These are phyloP conservation scores for Excoecaria cochinchinensis DNA, from an alignment of 345 rosid species.

Conservation along the genomic window DNA sequence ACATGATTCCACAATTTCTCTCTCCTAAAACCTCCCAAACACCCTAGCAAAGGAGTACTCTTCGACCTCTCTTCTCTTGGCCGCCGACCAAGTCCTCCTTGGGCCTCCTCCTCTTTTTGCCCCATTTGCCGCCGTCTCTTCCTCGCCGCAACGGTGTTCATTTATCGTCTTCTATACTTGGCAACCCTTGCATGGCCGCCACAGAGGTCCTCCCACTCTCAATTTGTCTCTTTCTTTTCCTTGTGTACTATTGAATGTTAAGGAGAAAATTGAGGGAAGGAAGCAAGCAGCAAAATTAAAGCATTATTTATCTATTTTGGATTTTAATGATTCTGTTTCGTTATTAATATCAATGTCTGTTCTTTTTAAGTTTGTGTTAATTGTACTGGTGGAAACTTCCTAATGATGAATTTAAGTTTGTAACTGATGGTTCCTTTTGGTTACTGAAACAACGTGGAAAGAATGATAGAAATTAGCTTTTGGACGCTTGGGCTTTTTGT, in stretches of 20 bases:
- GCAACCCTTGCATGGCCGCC: slow-evolving; percentile 4
- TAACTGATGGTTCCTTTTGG: background rate
- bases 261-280: background rate
- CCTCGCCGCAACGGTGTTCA: background rate
- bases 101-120: background rate
- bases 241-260: background rate
- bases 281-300: background rate
- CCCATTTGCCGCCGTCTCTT: background rate
- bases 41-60: background rate
- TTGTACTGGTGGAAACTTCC: background rate
- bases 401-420: background rate
- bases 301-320: background rate
- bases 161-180: background rate
- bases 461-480: background rate
- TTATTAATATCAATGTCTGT: background rate
- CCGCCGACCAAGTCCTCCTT: background rate
- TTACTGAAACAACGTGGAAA: background rate
- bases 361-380: background rate
- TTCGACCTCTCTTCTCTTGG: background rate
- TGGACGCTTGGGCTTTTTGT: background rate
- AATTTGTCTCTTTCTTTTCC: background rate
- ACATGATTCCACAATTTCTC: background rate
- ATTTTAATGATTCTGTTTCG: background rate
- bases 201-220: slow-evolving; percentile 6
- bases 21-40: slow-evolving; percentile 4